Percentiles rank a stretch among this genome's conserved stretches.
These are phyloP conservation scores for Raffaelea deltoideospora DNA, from an alignment of 2,329 filamentous ascomycete genomes.

Conservation along the genomic window DNA sequence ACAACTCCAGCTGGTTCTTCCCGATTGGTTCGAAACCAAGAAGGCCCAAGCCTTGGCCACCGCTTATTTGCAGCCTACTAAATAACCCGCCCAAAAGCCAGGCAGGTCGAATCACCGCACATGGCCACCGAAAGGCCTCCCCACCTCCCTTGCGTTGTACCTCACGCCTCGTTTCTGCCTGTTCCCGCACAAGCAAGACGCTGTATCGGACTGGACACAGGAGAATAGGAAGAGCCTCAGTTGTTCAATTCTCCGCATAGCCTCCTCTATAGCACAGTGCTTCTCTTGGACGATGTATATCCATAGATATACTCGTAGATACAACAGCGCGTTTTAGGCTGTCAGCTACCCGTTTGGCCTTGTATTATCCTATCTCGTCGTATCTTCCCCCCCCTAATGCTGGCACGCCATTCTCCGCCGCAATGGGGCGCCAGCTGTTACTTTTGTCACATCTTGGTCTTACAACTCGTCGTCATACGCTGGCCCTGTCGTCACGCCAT, in stretches of 20 bases:
- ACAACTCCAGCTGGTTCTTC: slow-evolving; percentile 1
- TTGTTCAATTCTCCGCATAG: too few species aligned
- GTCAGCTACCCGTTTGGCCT: not conserved
- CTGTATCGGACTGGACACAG: too few species aligned
- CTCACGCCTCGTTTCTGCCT: too few species aligned
- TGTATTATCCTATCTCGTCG: not conserved
- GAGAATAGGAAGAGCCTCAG: too few species aligned
- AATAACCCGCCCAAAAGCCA: not conserved
- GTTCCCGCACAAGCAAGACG: too few species aligned
- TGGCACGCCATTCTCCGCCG: not conserved
- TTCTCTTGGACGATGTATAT: too few species aligned
- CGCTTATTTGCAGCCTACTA: not conserved
- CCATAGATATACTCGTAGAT: not conserved
- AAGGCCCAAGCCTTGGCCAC: slow-evolving; percentile 3
- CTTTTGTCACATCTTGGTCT: too few species aligned
- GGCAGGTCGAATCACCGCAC: not conserved
- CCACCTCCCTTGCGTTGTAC: too few species aligned
- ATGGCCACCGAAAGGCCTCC: too few species aligned
- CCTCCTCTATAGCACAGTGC: too few species aligned
- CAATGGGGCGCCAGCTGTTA: not conserved
- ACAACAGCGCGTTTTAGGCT: not conserved
- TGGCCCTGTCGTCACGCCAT: too few species aligned
- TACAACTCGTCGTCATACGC: too few species aligned
- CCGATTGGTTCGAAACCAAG: slow-evolving; percentile 4
- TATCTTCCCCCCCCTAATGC: not conserved